Base-by-base conservation (phyloP, 768 basidiomycete species). In the Leccinum incarnatum region DNA sequence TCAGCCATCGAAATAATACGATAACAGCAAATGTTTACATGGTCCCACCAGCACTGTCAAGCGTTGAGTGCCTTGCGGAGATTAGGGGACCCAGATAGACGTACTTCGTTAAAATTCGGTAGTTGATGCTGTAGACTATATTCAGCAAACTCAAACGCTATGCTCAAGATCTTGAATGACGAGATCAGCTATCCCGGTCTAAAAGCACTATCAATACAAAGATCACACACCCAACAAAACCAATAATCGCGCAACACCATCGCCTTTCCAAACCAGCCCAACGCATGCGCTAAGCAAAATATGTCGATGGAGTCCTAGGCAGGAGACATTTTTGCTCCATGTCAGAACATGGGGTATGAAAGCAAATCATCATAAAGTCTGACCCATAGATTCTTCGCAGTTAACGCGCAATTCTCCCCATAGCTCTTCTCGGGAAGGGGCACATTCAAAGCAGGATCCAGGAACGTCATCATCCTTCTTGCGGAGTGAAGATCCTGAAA, bases 181-280 rank as follows among this genome's bases (percentile, higher is more conserved):
- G 63, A 40, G 40, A 60, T 61, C 52, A 63, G 61, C 51, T 51
- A 32, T 36, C 40, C 37, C 45, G 40, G 32, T 56, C 34, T 14
- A 45, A 48, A 56, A 53, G 40, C 49, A 60, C 10, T 2, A 42
- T 42, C 10, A 23, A 30, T 51, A 54, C 46, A 42, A 58, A 53
- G 49, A 47, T 4, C 25, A 73, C 77, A 58, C 67, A 92, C 91
- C 91, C 93, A 94, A 67, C 93, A 94, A 68, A 93, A 94, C 92
- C 92, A 94, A 67, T 95, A 94, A 67, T 95, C 93, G 23, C 93
- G 84, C 67, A 95, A 73, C 64, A 95, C 88, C 80, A 94, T 82
- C 4, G 93, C 92, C 72, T 95, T 95, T 46, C 92, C 91, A 70
- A 92, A 94, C 92, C 92, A 95, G 5, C 92, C 92, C 51, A 94